Percentiles rank a stretch among this genome's conserved stretches.
These are phyloP conservation scores for Neofusicoccum kwambonambiense DNA, from an alignment of 2,329 filamentous ascomycete genomes.

Conservation along the genomic window DNA sequence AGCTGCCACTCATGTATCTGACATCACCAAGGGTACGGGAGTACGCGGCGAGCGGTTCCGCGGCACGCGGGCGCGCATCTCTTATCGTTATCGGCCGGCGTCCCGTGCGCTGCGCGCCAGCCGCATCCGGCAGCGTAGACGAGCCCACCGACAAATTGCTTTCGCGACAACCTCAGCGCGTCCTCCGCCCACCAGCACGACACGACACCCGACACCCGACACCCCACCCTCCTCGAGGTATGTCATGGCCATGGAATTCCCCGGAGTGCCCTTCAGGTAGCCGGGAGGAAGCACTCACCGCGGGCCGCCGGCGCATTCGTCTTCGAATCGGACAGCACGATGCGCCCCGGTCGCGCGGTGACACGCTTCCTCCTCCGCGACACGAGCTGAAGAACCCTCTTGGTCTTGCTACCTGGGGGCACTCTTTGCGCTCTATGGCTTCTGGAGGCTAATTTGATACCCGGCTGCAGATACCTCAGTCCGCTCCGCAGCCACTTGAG, in stretches of 20 bases:
- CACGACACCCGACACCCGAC: conserved; percentile 23
- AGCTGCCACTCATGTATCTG: background rate
- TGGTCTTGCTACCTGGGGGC: conserved; percentile 53
- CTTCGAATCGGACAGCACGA: background rate
- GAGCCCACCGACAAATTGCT: conserved; percentile 14
- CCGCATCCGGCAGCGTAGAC: background rate
- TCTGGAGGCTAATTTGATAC: conserved; percentile 59
- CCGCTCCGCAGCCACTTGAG: conserved; percentile 65
- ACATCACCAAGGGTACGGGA: conserved; percentile 6
- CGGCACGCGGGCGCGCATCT: background rate
- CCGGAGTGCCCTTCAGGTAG: conserved; percentile 52
- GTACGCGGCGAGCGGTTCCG: background rate
- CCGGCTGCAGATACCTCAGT: conserved; percentile 58
- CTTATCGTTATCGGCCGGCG: background rate
- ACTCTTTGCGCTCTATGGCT: conserved; percentile 66
- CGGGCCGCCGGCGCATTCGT: background rate
- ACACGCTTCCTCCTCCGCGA: conserved; percentile 49
- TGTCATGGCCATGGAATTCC: conserved; percentile 24
- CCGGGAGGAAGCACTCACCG: conserved; percentile 47
- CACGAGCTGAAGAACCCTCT: conserved; percentile 69
- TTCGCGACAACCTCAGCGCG: conserved; percentile 2
- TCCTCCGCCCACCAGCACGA: conserved; percentile 10
- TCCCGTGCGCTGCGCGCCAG: background rate
- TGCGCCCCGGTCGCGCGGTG: conserved; percentile 25
- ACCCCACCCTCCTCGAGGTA: conserved; percentile 35